Base-by-base conservation (phyloP, 257 asterid species). In the Plectranthus barbatus region DNA sequence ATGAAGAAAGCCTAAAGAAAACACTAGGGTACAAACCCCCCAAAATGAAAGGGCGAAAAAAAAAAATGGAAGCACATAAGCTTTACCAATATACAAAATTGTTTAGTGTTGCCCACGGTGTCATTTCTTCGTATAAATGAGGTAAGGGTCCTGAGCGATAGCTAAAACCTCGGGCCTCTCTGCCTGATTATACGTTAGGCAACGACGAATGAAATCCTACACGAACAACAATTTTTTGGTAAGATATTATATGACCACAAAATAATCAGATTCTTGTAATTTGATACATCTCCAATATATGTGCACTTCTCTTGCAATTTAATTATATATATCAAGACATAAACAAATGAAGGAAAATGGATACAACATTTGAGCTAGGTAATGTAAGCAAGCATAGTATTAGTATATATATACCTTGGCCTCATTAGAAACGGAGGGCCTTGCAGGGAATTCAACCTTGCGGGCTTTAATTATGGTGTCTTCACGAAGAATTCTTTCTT, bases 181-280 rank as follows among this genome's bases (percentile, higher is more conserved):
- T 3, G 78, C 90, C 74, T 93, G 99, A 68, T 83, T 82, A 60
- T 90, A 93, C 6, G 94, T 87, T 53, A 93, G 80, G 74, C 99
- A 93, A 53, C 99, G 86, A 26, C 99, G 95, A 64, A 93, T 85
- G 54, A 89, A 87, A 7, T 93, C 99, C 99, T 93, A 85, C 78
- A 75, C 3, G 18, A 58, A 23, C 24, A 34, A 15, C n/a, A 23
- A 10, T 45, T 7, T 42, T 45, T 26, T 18, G 36, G 52, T 14
- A 53, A 42, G 31, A 26, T 1, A 26, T 26, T 26, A 26, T 5
- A 26, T 26, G 31, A 1, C 31, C 31, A 26, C 31, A 26, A 26
- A 26, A 26, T 26, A 26, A 26, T 26, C 2, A 26, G 31, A 5
- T 26, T 26, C 31, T 26, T 26, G 31, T n/a, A n/a, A n/a, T n/a